Percentiles rank a stretch among this genome's conserved stretches.
Conservation (phyloP, 306 rosid genomes). For the Vigna nakashimae region DNA sequence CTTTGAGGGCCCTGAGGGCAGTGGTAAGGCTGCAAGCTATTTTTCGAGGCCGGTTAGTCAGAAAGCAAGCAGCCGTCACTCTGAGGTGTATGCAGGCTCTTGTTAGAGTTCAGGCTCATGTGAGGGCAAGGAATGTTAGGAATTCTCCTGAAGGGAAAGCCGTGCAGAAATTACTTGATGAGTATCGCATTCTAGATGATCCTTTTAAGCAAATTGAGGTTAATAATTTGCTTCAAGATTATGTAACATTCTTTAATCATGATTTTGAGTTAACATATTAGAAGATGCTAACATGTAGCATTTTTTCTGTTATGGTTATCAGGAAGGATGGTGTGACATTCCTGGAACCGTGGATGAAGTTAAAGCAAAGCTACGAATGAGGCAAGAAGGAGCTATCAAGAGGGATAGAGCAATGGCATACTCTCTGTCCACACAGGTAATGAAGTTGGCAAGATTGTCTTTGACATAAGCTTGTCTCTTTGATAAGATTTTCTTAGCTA, state of each 20-base stretch:
- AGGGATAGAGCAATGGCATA: constrained; percentile 91
- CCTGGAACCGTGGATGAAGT: constrained; percentile 80
- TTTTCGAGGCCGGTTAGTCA: constrained; percentile 77
- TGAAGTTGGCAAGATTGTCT: constrained; percentile 15
- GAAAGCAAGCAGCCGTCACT: constrained; percentile 93
- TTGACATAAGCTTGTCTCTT: background rate
- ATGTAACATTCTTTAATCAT: constrained; percentile 16
- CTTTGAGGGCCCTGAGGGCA: constrained; percentile 86
- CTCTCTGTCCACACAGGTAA: constrained; percentile 77
- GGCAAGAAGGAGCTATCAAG: constrained; percentile 79
- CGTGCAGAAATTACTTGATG: constrained; percentile 51
- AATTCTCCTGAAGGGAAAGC: constrained; percentile 57
- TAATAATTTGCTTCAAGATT: constrained; percentile 32
- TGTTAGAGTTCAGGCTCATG: constrained; percentile 79
- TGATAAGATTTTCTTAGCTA: background rate
- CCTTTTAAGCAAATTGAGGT: constrained; percentile 68
- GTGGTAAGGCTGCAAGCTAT: constrained; percentile 90
- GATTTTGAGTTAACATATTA: background rate
- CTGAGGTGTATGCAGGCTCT: constrained; percentile 97
- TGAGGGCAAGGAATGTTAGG: constrained; percentile 69
- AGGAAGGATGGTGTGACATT: constrained; percentile 86
- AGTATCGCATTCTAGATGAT: constrained; percentile 49
- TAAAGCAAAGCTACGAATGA: constrained; percentile 69
- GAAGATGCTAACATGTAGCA: constrained; percentile 22
- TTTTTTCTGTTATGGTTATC: constrained; percentile 41